Evolutionary conservation across 1,284 basidiomycete species (phyloP), one percentile per base, ranked within the genome.

Genomic region (Melampsora larici-populina): DNA sequence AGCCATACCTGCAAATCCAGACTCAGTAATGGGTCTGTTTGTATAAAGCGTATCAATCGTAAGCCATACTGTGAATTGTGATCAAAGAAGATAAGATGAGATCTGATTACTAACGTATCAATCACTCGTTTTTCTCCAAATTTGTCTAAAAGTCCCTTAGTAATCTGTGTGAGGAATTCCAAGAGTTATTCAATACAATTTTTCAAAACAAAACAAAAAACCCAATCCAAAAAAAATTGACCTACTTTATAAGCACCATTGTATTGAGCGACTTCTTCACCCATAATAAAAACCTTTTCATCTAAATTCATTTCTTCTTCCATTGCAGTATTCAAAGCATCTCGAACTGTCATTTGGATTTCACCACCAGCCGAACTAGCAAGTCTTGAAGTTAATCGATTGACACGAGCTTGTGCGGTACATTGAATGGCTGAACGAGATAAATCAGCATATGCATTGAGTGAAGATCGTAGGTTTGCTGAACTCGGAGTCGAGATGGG

Each of bases 241-340:
- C 55, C 63, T n/a, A 93, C 94, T 90, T 99, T 99, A 90, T 99
- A 99, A 81, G 96, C 96, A 86, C 96, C 96, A 84, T 99, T 98
- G 87, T 99, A 99, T 81, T 94, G 90, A 73, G 97, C 96, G 76
- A 99, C 97, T 86, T 99, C 97, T 86, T 99, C 97, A 81, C 97
- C 97, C 82, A 99, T 86, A 84, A 99, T 86, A 85, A 97, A 99
- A 70, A 99, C 97, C 55, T 87, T 91, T 84, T 96, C 92, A 86
- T 99, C 97, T 70, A 94, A 90, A 82, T 91, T 84, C 97, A 99
- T 99, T 87, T 99, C 97, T 87, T 99, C 97, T 87, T 99, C 97
- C 93, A 99, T 96, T 49, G 97, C 97, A 79, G 90, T 86, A 86
- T 98, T 99, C 81, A 99, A 90, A 58, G 97, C 97, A 79, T 99